Evolutionary conservation across 2,329 filamentous ascomycete species (phyloP), one percentile per base, ranked within the genome.

Genomic region (Chrysosporium queenslandicum): DNA sequence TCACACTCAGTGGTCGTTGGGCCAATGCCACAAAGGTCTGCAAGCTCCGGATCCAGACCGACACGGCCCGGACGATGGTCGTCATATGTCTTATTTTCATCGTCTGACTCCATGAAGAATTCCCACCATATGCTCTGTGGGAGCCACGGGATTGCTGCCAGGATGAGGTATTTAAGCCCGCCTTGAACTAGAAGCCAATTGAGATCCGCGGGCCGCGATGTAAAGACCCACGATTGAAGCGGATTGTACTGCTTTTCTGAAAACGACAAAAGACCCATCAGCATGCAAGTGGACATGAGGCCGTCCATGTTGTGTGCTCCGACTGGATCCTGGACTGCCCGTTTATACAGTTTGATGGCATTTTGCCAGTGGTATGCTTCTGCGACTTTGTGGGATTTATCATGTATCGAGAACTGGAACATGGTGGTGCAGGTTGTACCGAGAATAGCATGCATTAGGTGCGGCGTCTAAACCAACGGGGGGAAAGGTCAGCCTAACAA

Each of bases 281-380:
- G 58, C 52, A 71, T 60, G 42, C 68, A 68, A 32, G 66, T 61
- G 1, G 66, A 68, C 53, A 69, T 65, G 3, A 71, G 60, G 2
- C 60, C 60, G 55, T 68, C 66, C 62, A 69, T 70, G 54, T 69
- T 71, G 4, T 66, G 45, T 4, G 55, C 50, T 2, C 58, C 59
- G 20, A 66, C 56, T 6, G 57, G 54, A 2, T 34, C 46, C 5
- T 59, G 47, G 12, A 71, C 55, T 45, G 68, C 68, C 4, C 55
- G 49, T 14, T 64, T 60, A 54, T 71, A 71, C 27, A 65, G 61
- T 5, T 54, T 57, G 29, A 71, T 63, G 9, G 68, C 63, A 25
- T 61, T 61, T 49, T 67, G 64, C 66, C 68, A 71, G 55, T 71
- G 69, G 52, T 66, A 65, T 3, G 64, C 59, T 58, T 65, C 65